Percentiles rank a stretch among this genome's conserved stretches.
Conservation (phyloP, 768 basidiomycete species). For the Pulveroboletus sp. region DNA sequence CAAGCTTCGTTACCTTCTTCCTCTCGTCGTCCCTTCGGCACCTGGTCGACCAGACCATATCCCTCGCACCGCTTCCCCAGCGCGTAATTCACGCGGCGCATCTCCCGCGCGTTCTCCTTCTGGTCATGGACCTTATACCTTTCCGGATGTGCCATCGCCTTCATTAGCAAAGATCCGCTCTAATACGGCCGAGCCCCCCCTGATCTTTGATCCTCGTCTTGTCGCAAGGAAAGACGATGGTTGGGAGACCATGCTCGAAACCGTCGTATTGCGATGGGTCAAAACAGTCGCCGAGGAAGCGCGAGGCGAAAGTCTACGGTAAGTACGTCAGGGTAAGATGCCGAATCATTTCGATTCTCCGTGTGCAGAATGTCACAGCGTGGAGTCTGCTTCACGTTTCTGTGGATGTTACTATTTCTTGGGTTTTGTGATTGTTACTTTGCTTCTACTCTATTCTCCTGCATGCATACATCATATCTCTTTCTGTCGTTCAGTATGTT, state of each 20-base stretch:
- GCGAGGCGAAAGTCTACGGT: slow-evolving; percentile 38
- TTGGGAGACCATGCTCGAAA: slow-evolving; percentile 81
- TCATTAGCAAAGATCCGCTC: slow-evolving; percentile 37
- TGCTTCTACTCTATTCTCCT: slow-evolving; percentile 13
- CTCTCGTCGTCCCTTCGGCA: slow-evolving; percentile 55
- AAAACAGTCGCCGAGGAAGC: slow-evolving; percentile 65
- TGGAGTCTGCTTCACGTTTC: slow-evolving; percentile 1
- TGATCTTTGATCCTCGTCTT: slow-evolving; percentile 69
- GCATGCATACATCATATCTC: not conserved
- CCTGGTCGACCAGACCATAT: slow-evolving; percentile 28
- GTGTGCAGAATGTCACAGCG: not conserved
- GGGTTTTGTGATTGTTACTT: slow-evolving; percentile 2
- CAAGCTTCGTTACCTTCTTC: slow-evolving; percentile 77
- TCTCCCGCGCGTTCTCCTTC: slow-evolving; percentile 23
- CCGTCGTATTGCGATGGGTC: slow-evolving; percentile 62
- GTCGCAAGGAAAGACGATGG: slow-evolving; percentile 73
- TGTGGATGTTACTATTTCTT: slow-evolving; percentile 5
- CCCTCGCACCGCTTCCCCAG: slow-evolving; percentile 23
- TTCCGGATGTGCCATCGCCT: slow-evolving; percentile 20
- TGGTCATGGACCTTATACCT: slow-evolving; percentile 4
- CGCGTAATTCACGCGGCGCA: slow-evolving; percentile 16
- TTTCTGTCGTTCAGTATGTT: not conserved
- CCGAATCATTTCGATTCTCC: not conserved
- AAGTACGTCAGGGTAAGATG: slow-evolving; percentile 1
- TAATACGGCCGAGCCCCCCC: slow-evolving; percentile 41